Conservation (phyloP, 73 alveolate species). For the Paramecium primaurelia region DNA sequence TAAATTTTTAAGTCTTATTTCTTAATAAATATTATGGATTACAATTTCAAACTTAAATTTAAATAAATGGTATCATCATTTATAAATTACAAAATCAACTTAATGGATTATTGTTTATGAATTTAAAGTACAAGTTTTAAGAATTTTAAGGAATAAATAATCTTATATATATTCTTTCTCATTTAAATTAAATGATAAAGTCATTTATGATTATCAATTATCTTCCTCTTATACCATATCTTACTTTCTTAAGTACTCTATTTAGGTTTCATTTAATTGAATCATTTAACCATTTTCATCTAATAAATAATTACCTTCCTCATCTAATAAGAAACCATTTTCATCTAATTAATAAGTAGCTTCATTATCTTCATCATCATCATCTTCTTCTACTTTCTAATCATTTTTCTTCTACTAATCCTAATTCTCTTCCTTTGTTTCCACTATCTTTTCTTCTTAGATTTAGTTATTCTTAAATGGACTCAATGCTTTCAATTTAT, state of each 20-base stretch:
- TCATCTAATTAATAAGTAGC: constrained; percentile 52
- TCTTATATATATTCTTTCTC: neutral
- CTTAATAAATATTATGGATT: neutral
- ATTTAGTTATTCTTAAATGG: neutral
- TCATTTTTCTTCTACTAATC: neutral
- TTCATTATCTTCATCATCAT: constrained; percentile 1
- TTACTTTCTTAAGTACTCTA: constrained; percentile 47
- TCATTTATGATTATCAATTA: neutral
- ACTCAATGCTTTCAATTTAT: neutral
- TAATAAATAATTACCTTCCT: constrained; percentile 47
- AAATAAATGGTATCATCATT: neutral
- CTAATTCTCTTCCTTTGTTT: neutral
- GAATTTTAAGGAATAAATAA: neutral
- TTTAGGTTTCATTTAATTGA: constrained; percentile 36
- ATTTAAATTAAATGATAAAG: neutral
- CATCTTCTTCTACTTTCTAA: neutral
- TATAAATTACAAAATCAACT: neutral
- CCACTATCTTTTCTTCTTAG: neutral
- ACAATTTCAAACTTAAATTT: neutral
- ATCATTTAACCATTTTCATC: constrained; percentile 59
- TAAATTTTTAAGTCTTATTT: neutral
- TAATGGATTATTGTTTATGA: neutral
- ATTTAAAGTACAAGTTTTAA: neutral
- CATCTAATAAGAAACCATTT: constrained; percentile 53
- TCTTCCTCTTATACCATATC: constrained; percentile 48